Conservation (phyloP, 805 yeast species). For the Saccharomycopsis selenospora region DNA sequence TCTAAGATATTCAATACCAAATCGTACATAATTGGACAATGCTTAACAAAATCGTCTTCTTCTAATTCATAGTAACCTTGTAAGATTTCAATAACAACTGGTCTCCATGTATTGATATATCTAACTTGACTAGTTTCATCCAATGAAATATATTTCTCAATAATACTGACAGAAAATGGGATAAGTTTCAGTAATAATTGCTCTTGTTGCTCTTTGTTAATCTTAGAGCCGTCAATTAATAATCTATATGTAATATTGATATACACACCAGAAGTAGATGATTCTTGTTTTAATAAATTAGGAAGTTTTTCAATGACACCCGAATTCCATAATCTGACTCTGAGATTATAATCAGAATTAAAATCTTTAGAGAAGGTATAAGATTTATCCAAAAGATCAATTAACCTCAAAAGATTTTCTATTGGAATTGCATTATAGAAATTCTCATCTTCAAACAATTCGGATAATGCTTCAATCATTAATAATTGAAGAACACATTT, state of each 20-base stretch:
- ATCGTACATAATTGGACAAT: conserved; percentile 55
- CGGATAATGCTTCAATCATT: conserved; percentile 81
- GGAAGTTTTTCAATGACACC: conserved; percentile 92
- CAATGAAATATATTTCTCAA: conserved; percentile 60
- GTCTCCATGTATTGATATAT: conserved; percentile 80
- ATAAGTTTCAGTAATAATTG: conserved; percentile 40
- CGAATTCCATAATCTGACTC: conserved; percentile 85
- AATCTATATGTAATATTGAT: conserved; percentile 73
- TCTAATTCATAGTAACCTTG: conserved; percentile 77
- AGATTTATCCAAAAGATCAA: conserved; percentile 55
- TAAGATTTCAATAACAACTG: conserved; percentile 82
- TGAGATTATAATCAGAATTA: conserved; percentile 79
- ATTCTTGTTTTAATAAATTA: conserved; percentile 84
- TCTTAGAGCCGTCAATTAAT: conserved; percentile 58
- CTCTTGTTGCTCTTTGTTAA: conserved; percentile 38
- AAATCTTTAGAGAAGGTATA: conserved; percentile 80
- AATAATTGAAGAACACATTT: conserved; percentile 86
- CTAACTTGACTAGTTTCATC: conserved; percentile 73
- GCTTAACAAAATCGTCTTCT: conserved; percentile 55
- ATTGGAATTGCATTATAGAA: conserved; percentile 70
- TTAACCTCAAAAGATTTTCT: conserved; percentile 49
- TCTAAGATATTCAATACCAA: conserved; percentile 53
- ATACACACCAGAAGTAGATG: conserved; percentile 81
- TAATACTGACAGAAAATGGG: conserved; percentile 64
- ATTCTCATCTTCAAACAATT: conserved; percentile 60